A percentile compares a stretch with the other conserved stretches of the same genome.
phyloP scores from a whole-genome alignment of 805 yeast species.

The Candida maesae region DNA sequence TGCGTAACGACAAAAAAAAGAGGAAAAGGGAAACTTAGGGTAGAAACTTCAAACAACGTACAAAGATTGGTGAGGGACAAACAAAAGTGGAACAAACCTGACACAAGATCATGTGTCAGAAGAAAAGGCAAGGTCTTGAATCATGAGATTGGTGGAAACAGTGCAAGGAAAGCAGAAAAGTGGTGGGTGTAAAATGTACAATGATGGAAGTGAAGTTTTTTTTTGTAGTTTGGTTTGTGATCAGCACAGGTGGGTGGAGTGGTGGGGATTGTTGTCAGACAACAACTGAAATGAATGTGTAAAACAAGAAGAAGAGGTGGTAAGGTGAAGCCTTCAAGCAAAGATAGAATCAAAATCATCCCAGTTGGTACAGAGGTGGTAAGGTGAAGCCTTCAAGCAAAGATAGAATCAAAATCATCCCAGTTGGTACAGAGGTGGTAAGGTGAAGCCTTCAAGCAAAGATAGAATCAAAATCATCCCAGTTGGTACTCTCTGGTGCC shows the following conservation, averaged over 20 bases:
- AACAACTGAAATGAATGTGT: too few species aligned
- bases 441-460: constrained; percentile 34
- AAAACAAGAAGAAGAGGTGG: too few species aligned
- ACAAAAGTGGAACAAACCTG: background rate
- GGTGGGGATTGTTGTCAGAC: background rate
- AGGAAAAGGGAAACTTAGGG: background rate
- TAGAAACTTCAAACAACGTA: too few species aligned
- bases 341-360: too few species aligned
- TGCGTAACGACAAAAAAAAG: background rate
- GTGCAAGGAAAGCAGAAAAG: background rate
- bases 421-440: too few species aligned
- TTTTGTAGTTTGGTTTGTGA: too few species aligned
- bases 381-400: too few species aligned
- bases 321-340: too few species aligned
- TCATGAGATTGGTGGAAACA: constrained; percentile 4
- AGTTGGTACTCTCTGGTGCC: constrained; percentile 72
- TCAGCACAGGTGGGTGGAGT: background rate
- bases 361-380: too few species aligned
- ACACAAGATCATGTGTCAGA: background rate
- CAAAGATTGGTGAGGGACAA: too few species aligned
- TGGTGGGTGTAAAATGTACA: constrained; percentile 9
- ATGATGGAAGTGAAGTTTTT: constrained; percentile 2
- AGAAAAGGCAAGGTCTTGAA: background rate
- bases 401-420: too few species aligned
- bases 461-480: constrained; percentile 61